Evolutionary conservation across 345 rosid genomes (phyloP).

Genomic region (Stellera chamaejasme): DNA sequence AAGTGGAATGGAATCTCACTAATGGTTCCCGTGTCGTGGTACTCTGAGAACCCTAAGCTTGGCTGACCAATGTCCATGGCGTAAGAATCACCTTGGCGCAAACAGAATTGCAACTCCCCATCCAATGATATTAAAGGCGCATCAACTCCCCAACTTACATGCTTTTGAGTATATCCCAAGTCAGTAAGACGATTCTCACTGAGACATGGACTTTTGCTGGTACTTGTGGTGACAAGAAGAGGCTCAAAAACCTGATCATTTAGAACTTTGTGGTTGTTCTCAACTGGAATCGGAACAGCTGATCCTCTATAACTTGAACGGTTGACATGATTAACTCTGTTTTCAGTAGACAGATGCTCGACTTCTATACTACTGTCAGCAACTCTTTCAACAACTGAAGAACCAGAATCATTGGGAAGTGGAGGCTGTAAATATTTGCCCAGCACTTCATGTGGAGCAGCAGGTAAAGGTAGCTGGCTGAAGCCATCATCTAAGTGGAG

Average conservation of each 20-base stretch:
- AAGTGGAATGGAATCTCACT: conserved; percentile 44
- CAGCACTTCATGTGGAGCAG: conserved; percentile 19
- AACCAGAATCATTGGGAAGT: conserved; percentile 18
- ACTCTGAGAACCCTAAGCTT: conserved; percentile 32
- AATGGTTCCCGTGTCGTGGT: conserved; percentile 25
- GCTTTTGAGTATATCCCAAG: conserved; percentile 27
- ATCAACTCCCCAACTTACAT: conserved; percentile 25
- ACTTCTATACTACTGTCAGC: conserved; percentile 8
- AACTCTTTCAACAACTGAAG: conserved; percentile 22
- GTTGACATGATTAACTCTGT: conserved; percentile 20
- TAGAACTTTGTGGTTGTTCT: conserved; percentile 18
- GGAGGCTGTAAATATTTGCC: conserved; percentile 17
- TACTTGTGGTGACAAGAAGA: conserved; percentile 21
- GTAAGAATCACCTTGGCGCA: conserved; percentile 42
- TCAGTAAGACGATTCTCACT: conserved; percentile 27
- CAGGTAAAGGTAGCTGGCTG: conserved; percentile 30
- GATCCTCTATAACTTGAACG: conserved; percentile 15
- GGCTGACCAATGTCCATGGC: conserved; percentile 43
- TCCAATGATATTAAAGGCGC: conserved; percentile 27
- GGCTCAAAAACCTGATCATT: conserved; percentile 26
- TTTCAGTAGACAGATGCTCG: conserved; percentile 31
- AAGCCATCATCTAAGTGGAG: conserved; percentile 36
- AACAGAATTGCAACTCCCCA: conserved; percentile 40
- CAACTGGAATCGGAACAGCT: conserved; percentile 21
- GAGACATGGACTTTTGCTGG: conserved; percentile 29